Percentiles rank a stretch among this genome's conserved stretches.
Evolutionary conservation across 1,139 yeast species (phyloP).

Genomic region (Eremothecium coryli): DNA sequence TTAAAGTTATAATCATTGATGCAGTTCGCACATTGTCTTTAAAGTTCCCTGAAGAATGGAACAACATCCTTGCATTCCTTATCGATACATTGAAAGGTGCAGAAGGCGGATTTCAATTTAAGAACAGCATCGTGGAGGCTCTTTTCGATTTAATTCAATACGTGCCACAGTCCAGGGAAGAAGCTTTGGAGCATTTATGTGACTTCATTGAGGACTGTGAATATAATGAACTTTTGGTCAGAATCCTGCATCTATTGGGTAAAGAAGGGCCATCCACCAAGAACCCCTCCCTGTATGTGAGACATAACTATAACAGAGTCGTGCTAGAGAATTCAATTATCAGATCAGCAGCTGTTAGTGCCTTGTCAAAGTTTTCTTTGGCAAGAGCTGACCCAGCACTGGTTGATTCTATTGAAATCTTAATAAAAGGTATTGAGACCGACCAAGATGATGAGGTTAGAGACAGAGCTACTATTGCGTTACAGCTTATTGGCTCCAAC

Average conservation of each 20-base stretch:
- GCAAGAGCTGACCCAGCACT: conserved; percentile 60
- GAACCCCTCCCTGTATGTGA: conserved; percentile 82
- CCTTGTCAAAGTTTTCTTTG: conserved; percentile 83
- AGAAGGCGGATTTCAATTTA: conserved; percentile 81
- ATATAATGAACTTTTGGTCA: conserved; percentile 82
- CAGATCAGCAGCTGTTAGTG: conserved; percentile 90
- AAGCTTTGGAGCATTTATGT: conserved; percentile 80
- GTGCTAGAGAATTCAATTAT: conserved; percentile 92
- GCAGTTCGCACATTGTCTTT: conserved; percentile 87
- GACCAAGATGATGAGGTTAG: conserved; percentile 96
- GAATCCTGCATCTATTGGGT: conserved; percentile 84
- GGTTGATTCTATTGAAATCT: conserved; percentile 59
- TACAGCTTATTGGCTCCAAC: conserved; percentile 48
- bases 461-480: conserved; percentile 87
- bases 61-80: conserved; percentile 71
- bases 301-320: conserved; percentile 94
- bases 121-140: conserved; percentile 84
- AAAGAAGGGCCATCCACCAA: conserved; percentile 86
- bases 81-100: conserved; percentile 73
- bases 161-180: conserved; percentile 78
- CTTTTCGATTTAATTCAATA: conserved; percentile 82
- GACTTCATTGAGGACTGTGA: conserved; percentile 98
- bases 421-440: conserved; percentile 66
- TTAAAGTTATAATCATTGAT: conserved; percentile 87
- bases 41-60: conserved; percentile 87